Base-by-base conservation (phyloP, 768 basidiomycete species). In the Asterophora parasitica region DNA sequence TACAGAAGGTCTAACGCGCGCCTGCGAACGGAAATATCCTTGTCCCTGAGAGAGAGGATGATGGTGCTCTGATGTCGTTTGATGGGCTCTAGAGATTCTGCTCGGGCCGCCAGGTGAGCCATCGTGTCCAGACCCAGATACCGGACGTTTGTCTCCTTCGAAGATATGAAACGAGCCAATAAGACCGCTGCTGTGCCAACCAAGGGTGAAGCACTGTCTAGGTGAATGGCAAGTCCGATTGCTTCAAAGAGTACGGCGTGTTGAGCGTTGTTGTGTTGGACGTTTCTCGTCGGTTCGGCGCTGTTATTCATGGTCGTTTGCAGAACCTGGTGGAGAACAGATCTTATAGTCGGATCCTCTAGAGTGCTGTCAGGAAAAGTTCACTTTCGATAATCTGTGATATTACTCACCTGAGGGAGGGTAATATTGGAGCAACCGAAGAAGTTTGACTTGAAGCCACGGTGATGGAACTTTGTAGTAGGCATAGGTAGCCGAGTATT, bases 181-280 rank as follows among this genome's bases (percentile, higher is more conserved):
- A 98, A 79, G 42, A 91, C 78, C 1, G 94, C 90, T 20, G 96
- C 92, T 5, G 84, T 88, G 48, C 80, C 77, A 10, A 97, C 94
- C 11, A 98, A 77, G 11, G 85, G 81, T 2, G 93, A 96, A 51
- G 81, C 91, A 44, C 90, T 83, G 66, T 98, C 93, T 52, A 98
- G 65, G 65, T 99, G 96, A 54, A 99, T 98, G 11, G 93, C 93
- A 35, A 98, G 82, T 52, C 91, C 76, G 59, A 99, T 99, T 16
- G 95, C 95, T 68, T 99, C 96, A 58, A 98, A 99, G 11, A 99
- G 77, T n/a, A 99, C 83, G 1, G 96, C 89, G 61, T 98, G 92
- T 61, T 96, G 95, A 8, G 95, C 96, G 58, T 99, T 99, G 65
- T 95, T 97, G 61, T 99, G 96, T 62, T 99, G 96, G 10, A 97